phyloP scores from a whole-genome alignment of 108 stramenopile genomes.

The Schizochytrium sp. region DNA sequence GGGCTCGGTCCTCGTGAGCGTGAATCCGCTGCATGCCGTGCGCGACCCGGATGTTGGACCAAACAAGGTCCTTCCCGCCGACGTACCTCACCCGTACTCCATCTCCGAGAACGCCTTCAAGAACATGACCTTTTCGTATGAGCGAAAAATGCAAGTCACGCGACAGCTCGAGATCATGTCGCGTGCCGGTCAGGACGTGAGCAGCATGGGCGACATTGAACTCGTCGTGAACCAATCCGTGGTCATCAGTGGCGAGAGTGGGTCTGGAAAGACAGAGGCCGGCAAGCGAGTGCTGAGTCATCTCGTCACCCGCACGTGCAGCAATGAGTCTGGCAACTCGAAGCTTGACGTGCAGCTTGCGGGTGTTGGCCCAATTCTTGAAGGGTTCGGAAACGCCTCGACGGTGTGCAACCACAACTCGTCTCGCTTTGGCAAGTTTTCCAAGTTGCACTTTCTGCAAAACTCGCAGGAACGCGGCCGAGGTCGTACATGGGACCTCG shows the following conservation, averaged over 20 bases:
- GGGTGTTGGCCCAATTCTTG: background rate
- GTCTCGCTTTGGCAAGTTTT: conserved; percentile 19
- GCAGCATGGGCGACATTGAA: background rate
- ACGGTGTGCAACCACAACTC: conserved; percentile 23
- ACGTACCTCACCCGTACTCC: background rate
- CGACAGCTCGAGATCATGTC: background rate
- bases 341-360: conserved; percentile 14
- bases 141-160: background rate
- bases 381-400: conserved; percentile 21
- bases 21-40: conserved; percentile 21
- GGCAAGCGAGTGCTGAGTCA: background rate
- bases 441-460: conserved; percentile 8
- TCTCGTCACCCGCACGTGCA: background rate
- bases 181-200: background rate
- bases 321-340: background rate
- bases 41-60: conserved; percentile 2
- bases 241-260: conserved; percentile 26
- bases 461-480: background rate
- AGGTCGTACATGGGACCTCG: background rate
- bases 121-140: background rate
- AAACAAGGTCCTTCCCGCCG: background rate
- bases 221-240: conserved; percentile 14
- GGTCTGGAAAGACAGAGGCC: conserved; percentile 33
- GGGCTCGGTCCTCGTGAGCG: conserved; percentile 23
- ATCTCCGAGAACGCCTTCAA: background rate